phyloP scores from a whole-genome alignment of 2,329 filamentous ascomycete genomes.

The Allantophomopsis cytisporea region DNA sequence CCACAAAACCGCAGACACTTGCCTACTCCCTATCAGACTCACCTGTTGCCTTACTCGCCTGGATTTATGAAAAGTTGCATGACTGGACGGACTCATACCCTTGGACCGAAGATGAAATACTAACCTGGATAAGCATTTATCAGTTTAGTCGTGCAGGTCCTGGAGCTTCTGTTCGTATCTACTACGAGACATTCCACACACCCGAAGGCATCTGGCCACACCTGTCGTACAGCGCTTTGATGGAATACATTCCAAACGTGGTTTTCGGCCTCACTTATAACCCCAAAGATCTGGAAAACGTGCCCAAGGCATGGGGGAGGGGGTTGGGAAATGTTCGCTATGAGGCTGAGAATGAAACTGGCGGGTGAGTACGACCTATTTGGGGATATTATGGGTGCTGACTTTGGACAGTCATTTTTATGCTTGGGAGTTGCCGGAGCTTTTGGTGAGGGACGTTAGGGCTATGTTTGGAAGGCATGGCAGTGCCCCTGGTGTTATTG shows the following conservation, averaged over 20 bases:
- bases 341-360: slow-evolving; percentile 31
- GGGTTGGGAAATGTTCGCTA: slow-evolving; percentile 48
- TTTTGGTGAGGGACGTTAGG: slow-evolving; percentile 35
- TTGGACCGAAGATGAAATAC: slow-evolving; percentile 65
- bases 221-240: too few relatives aligned
- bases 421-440: slow-evolving; percentile 40
- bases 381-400: too few relatives aligned
- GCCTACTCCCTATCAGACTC: slow-evolving; percentile 57
- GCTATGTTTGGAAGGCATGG: slow-evolving; percentile 42
- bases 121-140: slow-evolving; percentile 65
- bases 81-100: slow-evolving; percentile 62
- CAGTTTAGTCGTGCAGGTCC: slow-evolving; percentile 58
- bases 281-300: slow-evolving; percentile 40
- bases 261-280: not conserved
- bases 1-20: slow-evolving; percentile 60
- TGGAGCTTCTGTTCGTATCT: slow-evolving; percentile 53
- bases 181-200: slow-evolving; percentile 50
- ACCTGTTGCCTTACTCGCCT: slow-evolving; percentile 57
- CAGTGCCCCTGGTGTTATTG: slow-evolving; percentile 22
- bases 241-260: not conserved
- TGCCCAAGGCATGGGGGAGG: slow-evolving; percentile 40
- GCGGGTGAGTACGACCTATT: slow-evolving; percentile 20
- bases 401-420: slow-evolving; percentile 34
- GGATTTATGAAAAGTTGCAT: slow-evolving; percentile 72
- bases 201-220: too few relatives aligned